A percentile compares a stretch with the other conserved stretches of the same genome.
These are phyloP conservation scores for Chalciporus piperatus DNA, from an alignment of 768 basidiomycete species.

Conservation along the genomic window DNA sequence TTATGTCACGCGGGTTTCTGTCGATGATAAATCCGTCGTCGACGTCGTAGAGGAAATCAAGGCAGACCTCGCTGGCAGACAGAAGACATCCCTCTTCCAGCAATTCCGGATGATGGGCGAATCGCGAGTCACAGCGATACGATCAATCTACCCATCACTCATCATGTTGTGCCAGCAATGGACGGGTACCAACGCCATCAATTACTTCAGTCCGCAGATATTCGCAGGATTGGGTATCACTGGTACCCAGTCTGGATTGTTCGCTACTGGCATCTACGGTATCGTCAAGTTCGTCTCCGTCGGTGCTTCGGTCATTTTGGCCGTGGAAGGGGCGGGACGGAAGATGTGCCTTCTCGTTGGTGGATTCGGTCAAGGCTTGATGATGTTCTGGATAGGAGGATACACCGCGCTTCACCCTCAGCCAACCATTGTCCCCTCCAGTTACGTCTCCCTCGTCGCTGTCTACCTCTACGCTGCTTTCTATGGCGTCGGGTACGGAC, in stretches of 20 bases:
- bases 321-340: constrained; percentile 48
- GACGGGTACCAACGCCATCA: constrained; percentile 55
- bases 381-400: constrained; percentile 40
- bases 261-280: constrained; percentile 48
- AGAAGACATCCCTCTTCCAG: constrained; percentile 30
- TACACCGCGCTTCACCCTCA: constrained; percentile 33
- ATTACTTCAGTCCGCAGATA: constrained; percentile 53
- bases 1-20: constrained; percentile 30
- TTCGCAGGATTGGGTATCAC: constrained; percentile 48
- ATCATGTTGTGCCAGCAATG: constrained; percentile 49
- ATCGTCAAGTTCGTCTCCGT: constrained; percentile 43
- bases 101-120: constrained; percentile 46
- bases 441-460: constrained; percentile 38
- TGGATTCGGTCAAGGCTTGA: constrained; percentile 43
- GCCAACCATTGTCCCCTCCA: constrained; percentile 27
- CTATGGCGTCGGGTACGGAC: constrained; percentile 35
- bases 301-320: constrained; percentile 38
- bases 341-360: constrained; percentile 49
- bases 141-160: constrained; percentile 44
- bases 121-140: constrained; percentile 39
- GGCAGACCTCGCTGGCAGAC: constrained; percentile 44
- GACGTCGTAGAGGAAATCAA: constrained; percentile 45
- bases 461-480: constrained; percentile 39
- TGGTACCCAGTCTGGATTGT: constrained; percentile 40
- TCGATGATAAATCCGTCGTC: constrained; percentile 35